Conservation (phyloP, 2,329 filamentous ascomycete species). For the Colletotrichum lini region DNA sequence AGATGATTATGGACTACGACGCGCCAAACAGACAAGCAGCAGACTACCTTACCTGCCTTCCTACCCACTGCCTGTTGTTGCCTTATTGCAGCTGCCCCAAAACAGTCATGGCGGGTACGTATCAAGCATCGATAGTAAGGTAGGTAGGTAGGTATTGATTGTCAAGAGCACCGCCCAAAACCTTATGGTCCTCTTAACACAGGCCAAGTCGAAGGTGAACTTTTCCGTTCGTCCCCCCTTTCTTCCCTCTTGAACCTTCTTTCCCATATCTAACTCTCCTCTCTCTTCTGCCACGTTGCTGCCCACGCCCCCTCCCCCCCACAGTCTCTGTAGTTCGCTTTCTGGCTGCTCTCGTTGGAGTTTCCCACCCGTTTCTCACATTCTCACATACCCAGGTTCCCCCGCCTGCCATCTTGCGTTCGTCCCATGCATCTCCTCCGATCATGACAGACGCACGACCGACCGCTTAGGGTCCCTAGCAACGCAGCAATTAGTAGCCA, state of each 20-base stretch:
- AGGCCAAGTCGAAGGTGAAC: too few relatives aligned
- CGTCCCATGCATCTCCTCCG: conserved; percentile 34
- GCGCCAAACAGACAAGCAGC: neutral
- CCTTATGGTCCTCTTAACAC: conserved; percentile 24
- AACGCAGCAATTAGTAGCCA: neutral
- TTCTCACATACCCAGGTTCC: conserved; percentile 29
- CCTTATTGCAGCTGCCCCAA: conserved; percentile 13
- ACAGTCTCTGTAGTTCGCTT: conserved; percentile 6
- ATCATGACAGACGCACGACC: conserved; percentile 35
- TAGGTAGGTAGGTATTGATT: conserved; percentile 11
- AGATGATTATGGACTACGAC: too few relatives aligned
- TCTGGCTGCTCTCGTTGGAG: conserved; percentile 7
- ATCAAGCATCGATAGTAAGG: too few relatives aligned
- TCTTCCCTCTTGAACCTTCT: conserved; percentile 16
- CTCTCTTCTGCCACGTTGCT: conserved; percentile 7
- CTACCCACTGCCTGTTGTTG: too few relatives aligned
- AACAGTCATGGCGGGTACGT: conserved; percentile 24
- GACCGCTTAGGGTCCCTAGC: conserved; percentile 18
- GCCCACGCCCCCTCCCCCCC: neutral
- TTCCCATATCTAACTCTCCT: neutral
- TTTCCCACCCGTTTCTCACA: conserved; percentile 24
- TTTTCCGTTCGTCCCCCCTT: conserved; percentile 4
- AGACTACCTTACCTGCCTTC: too few relatives aligned
- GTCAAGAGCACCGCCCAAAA: conserved; percentile 18
- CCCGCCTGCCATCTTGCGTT: conserved; percentile 32